Conservation (phyloP, 768 basidiomycete species). For the Porphyrellus cyaneotinctus region DNA sequence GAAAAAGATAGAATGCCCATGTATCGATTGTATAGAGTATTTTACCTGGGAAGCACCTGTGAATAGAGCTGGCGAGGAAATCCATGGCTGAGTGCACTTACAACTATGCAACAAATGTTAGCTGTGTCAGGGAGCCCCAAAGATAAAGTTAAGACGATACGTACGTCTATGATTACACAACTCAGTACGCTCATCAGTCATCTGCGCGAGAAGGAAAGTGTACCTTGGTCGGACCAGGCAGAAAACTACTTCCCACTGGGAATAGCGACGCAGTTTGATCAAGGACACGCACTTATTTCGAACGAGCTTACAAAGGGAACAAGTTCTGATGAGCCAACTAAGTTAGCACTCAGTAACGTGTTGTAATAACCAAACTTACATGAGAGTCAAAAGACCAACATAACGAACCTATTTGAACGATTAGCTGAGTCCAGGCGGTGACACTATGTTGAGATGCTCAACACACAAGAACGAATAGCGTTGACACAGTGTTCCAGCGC, state of each 20-base stretch:
- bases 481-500: no score
- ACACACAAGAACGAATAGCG: no score
- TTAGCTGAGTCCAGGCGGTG: no score
- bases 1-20: background rate
- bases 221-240: slow-evolving; percentile 7
- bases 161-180: background rate
- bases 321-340: no score
- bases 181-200: background rate
- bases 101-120: background rate
- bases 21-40: background rate
- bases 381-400: no score
- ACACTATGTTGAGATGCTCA: no score
- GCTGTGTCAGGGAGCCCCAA: background rate
- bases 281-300: background rate
- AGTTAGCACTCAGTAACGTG: no score
- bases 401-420: background rate
- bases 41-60: background rate
- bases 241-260: slow-evolving; percentile 7
- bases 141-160: background rate
- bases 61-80: background rate
- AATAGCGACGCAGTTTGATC: no score
- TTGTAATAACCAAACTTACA: no score
- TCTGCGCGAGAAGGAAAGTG: background rate
- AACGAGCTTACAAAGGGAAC: no score
- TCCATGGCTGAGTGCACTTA: background rate